Conservation (phyloP, 2,329 filamentous ascomycete genomes). For the Xylaria sp. region DNA sequence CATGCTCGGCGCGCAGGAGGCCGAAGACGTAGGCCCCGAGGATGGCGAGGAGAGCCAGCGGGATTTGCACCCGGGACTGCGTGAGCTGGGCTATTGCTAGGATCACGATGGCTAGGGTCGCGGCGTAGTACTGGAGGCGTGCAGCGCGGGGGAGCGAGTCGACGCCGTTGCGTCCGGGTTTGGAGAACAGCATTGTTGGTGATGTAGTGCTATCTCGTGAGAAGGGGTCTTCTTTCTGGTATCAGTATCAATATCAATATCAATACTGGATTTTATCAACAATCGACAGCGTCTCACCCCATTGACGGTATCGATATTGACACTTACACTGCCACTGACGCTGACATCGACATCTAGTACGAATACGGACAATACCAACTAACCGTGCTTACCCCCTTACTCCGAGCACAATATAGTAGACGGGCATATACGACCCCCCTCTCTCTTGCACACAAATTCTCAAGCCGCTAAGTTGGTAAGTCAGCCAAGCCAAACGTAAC, state of each 20-base stretch:
- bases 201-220: neutral
- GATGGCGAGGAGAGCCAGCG: slow-evolving; percentile 28
- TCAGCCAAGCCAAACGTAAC: neutral
- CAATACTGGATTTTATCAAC: neutral
- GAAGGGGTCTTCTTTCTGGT: neutral
- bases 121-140: slow-evolving; percentile 39
- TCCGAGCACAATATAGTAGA: too few species aligned
- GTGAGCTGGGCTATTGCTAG: slow-evolving; percentile 8
- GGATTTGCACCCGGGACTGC: slow-evolving; percentile 15
- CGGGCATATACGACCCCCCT: too few species aligned
- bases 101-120: slow-evolving; percentile 11
- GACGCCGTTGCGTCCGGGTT: slow-evolving; percentile 14
- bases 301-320: neutral
- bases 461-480: too few species aligned
- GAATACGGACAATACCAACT: too few species aligned
- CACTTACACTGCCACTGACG: neutral
- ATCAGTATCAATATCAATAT: neutral
- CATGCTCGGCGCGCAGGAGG: slow-evolving; percentile 37
- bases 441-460: too few species aligned
- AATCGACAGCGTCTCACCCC: neutral
- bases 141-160: slow-evolving; percentile 36
- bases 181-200: slow-evolving; percentile 1
- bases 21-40: slow-evolving; percentile 35
- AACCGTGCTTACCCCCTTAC: too few species aligned
- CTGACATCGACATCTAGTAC: neutral